These are phyloP conservation scores for Penicillium sp. DNA, from an alignment of 2,329 filamentous ascomycete species.

Conservation along the genomic window DNA sequence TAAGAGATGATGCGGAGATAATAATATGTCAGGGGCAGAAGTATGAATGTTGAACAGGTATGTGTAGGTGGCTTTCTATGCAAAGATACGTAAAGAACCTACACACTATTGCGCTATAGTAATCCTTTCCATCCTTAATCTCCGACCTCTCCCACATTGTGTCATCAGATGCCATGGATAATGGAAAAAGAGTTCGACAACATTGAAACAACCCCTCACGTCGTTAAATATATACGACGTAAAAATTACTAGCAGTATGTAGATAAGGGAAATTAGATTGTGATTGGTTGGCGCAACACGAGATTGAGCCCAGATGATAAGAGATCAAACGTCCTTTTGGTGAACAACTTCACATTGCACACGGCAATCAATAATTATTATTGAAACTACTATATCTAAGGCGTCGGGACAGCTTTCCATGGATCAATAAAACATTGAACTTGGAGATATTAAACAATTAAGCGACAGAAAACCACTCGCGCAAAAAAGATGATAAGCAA, in stretches of 20 bases:
- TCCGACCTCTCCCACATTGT: not conserved
- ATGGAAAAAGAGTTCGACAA: not conserved
- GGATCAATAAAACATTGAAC: not conserved
- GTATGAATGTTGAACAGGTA: not conserved
- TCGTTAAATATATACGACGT: not conserved
- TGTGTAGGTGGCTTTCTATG: not conserved
- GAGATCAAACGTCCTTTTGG: conserved; percentile 1
- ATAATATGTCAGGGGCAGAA: not conserved
- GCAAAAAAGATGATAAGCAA: conserved; percentile 19
- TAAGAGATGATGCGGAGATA: not conserved
- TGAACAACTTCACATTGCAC: not conserved
- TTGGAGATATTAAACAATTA: not conserved
- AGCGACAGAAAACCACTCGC: not conserved
- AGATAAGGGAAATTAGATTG: conserved; percentile 4
- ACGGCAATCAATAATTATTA: not conserved
- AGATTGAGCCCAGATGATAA: conserved; percentile 12
- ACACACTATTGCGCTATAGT: not conserved
- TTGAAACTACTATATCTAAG: not conserved
- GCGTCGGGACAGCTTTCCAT: not conserved
- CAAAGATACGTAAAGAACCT: not conserved
- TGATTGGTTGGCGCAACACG: conserved; percentile 16
- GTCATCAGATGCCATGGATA: conserved; percentile 4
- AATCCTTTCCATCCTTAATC: not conserved
- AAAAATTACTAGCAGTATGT: not conserved
- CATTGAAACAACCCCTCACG: not conserved